Evolutionary conservation across 345 rosid genomes (phyloP), one percentile per base, ranked within the genome.

Genomic region (Salix exigua): DNA sequence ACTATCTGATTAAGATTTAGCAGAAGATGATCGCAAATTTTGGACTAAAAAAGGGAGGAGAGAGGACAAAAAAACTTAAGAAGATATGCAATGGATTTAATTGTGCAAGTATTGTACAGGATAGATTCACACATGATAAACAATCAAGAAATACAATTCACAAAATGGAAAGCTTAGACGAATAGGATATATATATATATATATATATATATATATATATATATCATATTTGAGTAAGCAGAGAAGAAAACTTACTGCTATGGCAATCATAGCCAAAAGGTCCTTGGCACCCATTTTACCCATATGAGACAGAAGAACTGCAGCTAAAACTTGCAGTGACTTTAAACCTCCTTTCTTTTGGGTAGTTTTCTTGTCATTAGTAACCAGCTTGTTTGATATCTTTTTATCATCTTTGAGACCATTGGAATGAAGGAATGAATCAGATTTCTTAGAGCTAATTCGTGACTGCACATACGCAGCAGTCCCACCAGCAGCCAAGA

Each of bases 221-320:
- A 31, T 31, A 31, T 31, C 31, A 62, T 42, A 68, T 61, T 42
- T 55, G 37, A 73, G 48, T 19, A 16, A 4, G 65, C 12, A 6
- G 7, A 10, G 19, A 73, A 58, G 26, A 78, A 74, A 75, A 78
- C 94, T 85, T 87, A 95, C 99, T 88, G 89, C 94, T 28, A 89
- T 88, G 75, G 82, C 94, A 63, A 89, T 83, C 82, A 96, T 78
- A 72, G 94, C 84, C 75, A 93, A 82, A 85, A 96, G 92, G 84
- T 93, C 91, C 81, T 91, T 90, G 69, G 90, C 97, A 75, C 99
- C 99, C 75, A 73, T 86, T 86, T 85, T 88, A 16, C 98, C 99
- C 91, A 96, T 93, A 75, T 87, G 82, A 60, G 95, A 92, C 60
- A 93, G 82, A 82, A 96, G 95, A 83, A 93, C 84, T 60, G 88